Evolutionary conservation across 257 asterid genomes (phyloP), one percentile per base, ranked within the genome.

Genomic region (Nicotiana obtusifolia): DNA sequence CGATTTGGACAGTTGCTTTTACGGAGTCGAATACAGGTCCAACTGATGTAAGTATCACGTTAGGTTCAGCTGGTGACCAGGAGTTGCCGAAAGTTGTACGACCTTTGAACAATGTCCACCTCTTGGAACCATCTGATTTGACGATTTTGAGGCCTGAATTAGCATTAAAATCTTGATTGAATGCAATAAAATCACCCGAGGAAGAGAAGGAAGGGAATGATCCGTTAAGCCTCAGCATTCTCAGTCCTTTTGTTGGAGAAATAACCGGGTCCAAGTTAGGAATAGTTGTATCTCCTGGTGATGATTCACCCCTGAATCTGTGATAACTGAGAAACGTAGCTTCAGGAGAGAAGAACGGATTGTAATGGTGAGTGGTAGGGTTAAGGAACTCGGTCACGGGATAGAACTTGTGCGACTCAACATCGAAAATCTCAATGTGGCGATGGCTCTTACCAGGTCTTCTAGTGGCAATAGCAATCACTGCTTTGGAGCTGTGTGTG

Each of bases 361-460:
- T 95, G 90, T 95, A 95, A 82, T 92, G 97, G 91, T 95, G 97
- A 59, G 86, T 89, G 86, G 82, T 69, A 1, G 97, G 92, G 83
- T 86, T 92, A 7, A 91, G 33, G 56, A 75, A 52, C 86, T 89
- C 90, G 1, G 97, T 92, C 41, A 95, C 90, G 0, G 92, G 89
- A 67, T 84, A 68, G 81, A 95, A 95, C 15, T 84, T 73, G 10
- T 49, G 66, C 0, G 86, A 80, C 7, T 91, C 91, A 2, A 83
- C 81, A 7, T 95, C 95, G 20, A 87, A 93, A 44, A 93, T 86
- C 88, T 92, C 98, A 61, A 95, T 85, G 65, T 95, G 99, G 61
- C 98, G 97, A 81, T 83, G 68, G 3, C 41, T 84, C 5, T 64
- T 88, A 41, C 91, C 97, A 66, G 88, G 89, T 61, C 97, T 93